Evolutionary conservation across 1,139 yeast species (phyloP), one percentile per base, ranked within the genome.

Genomic region (Tardiomyces depauwii): DNA sequence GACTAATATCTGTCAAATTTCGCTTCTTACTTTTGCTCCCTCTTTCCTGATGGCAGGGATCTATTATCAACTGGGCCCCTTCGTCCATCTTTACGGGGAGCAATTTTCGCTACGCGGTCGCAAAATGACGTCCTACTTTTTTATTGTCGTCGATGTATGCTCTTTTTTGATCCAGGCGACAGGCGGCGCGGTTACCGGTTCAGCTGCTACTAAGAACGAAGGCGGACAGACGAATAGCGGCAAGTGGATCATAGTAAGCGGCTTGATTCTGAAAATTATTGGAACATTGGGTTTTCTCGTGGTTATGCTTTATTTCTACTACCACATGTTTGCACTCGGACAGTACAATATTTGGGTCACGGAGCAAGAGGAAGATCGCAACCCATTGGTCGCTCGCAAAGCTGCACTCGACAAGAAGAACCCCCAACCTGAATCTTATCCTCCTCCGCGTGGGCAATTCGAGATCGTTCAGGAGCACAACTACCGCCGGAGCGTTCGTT

Each of bases 31-130:
- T 0, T 67, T 88, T 45, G 91, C 88, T 0, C 96, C 96, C 0
- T 91, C 91, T 6, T 87, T 89, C 61, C 72, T 85, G 45, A 84
- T 86, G 88, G 96, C 84, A 2, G 96, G 95, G 4, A 71, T 88
- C 9, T 88, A 88, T 64, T 84, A 77, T 57, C 66, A 82, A 44
- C 71, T 87, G 56, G 93, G 88, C 3, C 87, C 85, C 62, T 55
- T 83, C 51, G 77, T 83, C 42, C 77, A 82, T 45, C 68, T 85
- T 70, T 9, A 70, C 61, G 91, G 93, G 6, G 67, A 76, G 42
- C 62, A 69, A 41, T 78, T 67, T 54, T 77, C 89, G 1, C 57
- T 76, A 0, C 63, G 85, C 49, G 76, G 73, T 52, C 95, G 95
- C 4, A 76, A 82, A 76, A 72, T 75, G 63, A 86, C 85, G 61